Evolutionary conservation across 2,329 filamentous ascomycete genomes (phyloP).

Genomic region (Nigrospora oryzae): DNA sequence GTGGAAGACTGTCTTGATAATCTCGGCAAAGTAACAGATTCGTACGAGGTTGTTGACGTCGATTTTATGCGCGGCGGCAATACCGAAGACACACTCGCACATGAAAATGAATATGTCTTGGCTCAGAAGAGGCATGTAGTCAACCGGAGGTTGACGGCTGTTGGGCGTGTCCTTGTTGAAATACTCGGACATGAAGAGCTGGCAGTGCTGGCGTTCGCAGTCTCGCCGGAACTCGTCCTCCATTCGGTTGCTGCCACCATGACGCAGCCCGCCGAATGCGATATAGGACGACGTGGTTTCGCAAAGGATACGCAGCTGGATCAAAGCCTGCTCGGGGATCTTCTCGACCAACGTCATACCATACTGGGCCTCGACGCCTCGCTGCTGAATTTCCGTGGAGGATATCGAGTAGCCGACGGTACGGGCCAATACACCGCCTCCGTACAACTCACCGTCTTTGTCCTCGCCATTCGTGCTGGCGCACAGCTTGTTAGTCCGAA

Average conservation of each 20-base stretch:
- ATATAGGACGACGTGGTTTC: conserved; percentile 86
- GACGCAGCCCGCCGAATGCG: conserved; percentile 62
- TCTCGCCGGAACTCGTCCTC: conserved; percentile 59
- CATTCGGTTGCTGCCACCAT: conserved; percentile 50
- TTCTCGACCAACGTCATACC: conserved; percentile 73
- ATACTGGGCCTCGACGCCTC: conserved; percentile 67
- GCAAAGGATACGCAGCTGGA: conserved; percentile 77
- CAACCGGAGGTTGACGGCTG: conserved; percentile 31
- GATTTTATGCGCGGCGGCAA: conserved; percentile 58
- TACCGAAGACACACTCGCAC: conserved; percentile 65
- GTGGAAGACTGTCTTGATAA: conserved; percentile 69
- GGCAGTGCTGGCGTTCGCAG: conserved; percentile 63
- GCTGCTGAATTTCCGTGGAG: conserved; percentile 83
- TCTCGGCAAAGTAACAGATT: conserved; percentile 83
- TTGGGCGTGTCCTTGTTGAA: conserved; percentile 31
- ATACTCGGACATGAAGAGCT: conserved; percentile 62
- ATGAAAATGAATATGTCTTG: conserved; percentile 75
- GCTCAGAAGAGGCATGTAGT: conserved; percentile 50
- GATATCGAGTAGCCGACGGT: conserved; percentile 79
- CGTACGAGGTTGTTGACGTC: conserved; percentile 74
- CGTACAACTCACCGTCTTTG: conserved; percentile 35
- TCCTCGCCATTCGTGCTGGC: conserved; percentile 15
- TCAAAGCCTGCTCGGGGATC: conserved; percentile 75
- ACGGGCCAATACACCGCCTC: conserved; percentile 52
- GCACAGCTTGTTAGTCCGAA: conserved; percentile 44